These are phyloP conservation scores for Agaricus subrufescens DNA, from an alignment of 768 basidiomycete genomes.

Conservation along the genomic window DNA sequence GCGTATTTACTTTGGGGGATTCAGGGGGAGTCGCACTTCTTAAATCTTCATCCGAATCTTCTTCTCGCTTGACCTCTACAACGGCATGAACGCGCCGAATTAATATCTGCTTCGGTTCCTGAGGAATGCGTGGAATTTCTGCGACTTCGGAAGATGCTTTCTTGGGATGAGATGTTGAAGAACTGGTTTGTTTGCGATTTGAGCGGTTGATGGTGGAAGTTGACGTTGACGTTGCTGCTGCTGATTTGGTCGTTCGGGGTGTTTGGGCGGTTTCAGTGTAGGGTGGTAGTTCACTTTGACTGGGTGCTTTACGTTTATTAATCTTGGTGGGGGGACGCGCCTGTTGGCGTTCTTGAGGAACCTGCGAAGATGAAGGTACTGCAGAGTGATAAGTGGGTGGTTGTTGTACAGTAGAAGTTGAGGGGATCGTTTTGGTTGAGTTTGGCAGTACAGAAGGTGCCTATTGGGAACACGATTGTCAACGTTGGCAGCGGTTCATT, in stretches of 20 bases:
- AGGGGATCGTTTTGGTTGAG: background rate
- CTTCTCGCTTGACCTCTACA: slow-evolving; percentile 62
- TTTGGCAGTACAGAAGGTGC: background rate
- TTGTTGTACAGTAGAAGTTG: background rate
- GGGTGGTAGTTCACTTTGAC: slow-evolving; percentile 7
- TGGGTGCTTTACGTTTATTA: slow-evolving; percentile 5
- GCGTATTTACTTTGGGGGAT: slow-evolving; percentile 8
- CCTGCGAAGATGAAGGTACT: background rate
- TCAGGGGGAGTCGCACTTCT: slow-evolving; percentile 1
- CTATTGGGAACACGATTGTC: background rate
- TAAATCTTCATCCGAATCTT: slow-evolving; percentile 32
- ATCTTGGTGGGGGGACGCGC: slow-evolving; percentile 8
- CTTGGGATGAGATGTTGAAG: background rate
- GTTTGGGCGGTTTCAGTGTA: slow-evolving; percentile 4
- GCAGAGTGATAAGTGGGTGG: slow-evolving; percentile 11
- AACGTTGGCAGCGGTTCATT: too few relatives aligned
- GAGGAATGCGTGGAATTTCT: background rate
- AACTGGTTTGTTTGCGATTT: slow-evolving; percentile 3
- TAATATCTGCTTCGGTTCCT: slow-evolving; percentile 26
- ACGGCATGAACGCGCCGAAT: slow-evolving; percentile 67
- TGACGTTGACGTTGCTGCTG: slow-evolving; percentile 16
- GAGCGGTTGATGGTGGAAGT: slow-evolving; percentile 18
- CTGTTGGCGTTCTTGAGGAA: background rate
- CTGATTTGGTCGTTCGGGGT: slow-evolving; percentile 19
- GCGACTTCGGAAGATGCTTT: background rate